Evolutionary conservation across 2,329 filamentous ascomycete genomes (phyloP).

Genomic region (Botrytis fabae): DNA sequence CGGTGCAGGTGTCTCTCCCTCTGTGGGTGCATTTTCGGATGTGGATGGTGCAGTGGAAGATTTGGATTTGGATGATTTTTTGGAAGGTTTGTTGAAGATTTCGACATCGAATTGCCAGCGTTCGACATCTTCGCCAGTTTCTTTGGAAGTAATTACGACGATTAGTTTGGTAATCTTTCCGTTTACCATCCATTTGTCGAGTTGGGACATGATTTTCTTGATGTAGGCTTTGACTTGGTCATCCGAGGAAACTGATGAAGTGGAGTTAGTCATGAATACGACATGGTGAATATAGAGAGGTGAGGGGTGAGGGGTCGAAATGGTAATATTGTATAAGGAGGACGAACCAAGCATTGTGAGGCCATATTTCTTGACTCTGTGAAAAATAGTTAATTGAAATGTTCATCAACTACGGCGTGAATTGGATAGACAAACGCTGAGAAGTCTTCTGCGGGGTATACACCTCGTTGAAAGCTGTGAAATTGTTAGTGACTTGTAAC

Average conservation of each 20-base stretch:
- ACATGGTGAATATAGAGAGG: not conserved
- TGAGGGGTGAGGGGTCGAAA: no score
- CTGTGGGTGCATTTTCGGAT: conserved; percentile 64
- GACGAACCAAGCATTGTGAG: conserved; percentile 59
- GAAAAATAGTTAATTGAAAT: conserved; percentile 22
- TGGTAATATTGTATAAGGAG: not conserved
- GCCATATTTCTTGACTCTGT: conserved; percentile 96
- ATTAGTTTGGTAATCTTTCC: conserved; percentile 98
- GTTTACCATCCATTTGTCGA: conserved; percentile 96
- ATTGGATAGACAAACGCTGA: conserved; percentile 64
- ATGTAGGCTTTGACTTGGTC: conserved; percentile 99
- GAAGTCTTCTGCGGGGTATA: conserved; percentile 95
- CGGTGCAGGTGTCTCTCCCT: conserved; percentile 35
- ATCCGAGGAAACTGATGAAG: conserved; percentile 74
- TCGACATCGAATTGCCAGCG: conserved; percentile 94
- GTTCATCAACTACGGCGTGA: not conserved
- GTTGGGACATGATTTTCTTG: conserved; percentile 98
- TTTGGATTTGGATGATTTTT: conserved; percentile 43
- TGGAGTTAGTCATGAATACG: not conserved
- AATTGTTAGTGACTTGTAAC: conserved; percentile 3
- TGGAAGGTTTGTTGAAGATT: conserved; percentile 45
- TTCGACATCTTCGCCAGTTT: conserved; percentile 94
- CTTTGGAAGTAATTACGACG: conserved; percentile 94
- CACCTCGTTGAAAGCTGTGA: conserved; percentile 76
- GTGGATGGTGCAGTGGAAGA: conserved; percentile 42